Conservation (phyloP, 2,329 filamentous ascomycete genomes). For the Botrytis fragariae region DNA sequence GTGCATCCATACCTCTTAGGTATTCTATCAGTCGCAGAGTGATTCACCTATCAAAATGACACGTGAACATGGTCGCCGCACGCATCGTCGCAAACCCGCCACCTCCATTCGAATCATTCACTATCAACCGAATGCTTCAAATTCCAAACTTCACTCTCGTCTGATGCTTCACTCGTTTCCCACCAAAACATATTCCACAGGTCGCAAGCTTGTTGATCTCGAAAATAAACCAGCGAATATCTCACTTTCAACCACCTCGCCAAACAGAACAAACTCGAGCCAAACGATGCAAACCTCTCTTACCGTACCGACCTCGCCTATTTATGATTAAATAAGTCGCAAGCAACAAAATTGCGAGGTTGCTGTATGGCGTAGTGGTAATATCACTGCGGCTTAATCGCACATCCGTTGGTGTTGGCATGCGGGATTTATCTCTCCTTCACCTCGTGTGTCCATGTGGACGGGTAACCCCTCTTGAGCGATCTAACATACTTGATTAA, state of each 20-base stretch:
- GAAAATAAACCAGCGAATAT: background rate
- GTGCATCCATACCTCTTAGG: fast-evolving
- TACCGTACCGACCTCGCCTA: background rate
- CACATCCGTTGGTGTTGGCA: constrained; percentile 4
- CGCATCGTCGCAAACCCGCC: background rate
- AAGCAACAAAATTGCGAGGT: constrained; percentile 8
- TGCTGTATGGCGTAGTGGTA: constrained; percentile 8
- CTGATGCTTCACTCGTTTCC: background rate
- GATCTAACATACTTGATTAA: background rate
- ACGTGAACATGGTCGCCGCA: background rate
- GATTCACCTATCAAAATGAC: background rate
- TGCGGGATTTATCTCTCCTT: constrained; percentile 14
- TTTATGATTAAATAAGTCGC: background rate
- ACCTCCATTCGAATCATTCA: background rate
- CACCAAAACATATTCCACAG: background rate
- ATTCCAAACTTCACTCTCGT: background rate
- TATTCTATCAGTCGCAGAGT: no score
- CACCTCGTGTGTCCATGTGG: background rate
- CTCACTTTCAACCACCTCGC: background rate
- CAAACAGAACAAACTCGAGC: background rate
- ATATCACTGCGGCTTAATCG: background rate
- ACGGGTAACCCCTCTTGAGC: background rate
- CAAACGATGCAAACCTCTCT: background rate
- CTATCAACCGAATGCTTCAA: background rate
- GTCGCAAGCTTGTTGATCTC: background rate